phyloP scores from a whole-genome alignment of 78 protist species.

The Dictyostelium capitatum region DNA sequence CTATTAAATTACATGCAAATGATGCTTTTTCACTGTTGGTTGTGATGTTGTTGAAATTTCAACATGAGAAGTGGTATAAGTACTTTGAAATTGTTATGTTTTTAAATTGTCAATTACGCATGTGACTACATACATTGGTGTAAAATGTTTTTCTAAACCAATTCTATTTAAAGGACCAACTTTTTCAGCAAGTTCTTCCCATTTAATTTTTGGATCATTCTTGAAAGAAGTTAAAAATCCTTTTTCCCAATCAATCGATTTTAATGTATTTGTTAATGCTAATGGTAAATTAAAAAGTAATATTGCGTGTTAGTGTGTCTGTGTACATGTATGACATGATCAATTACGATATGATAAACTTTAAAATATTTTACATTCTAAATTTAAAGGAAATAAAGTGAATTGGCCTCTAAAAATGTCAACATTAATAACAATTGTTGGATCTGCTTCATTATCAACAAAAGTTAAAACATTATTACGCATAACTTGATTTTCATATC shows the following conservation, averaged over 20 bases:
- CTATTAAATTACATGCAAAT: not conserved
- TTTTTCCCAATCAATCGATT: constrained; percentile 13
- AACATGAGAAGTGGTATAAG: too few species aligned
- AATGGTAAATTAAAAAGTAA: not conserved
- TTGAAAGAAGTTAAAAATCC: constrained; percentile 4
- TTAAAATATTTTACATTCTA: not conserved
- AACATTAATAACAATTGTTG: constrained; percentile 2
- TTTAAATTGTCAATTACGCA: not conserved
- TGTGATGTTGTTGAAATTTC: too few species aligned
- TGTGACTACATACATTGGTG: not conserved
- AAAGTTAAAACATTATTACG: not conserved
- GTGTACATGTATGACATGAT: too few species aligned
- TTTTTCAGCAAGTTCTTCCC: not conserved
- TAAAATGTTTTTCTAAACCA: constrained; percentile 3
- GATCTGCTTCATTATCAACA: constrained; percentile 11
- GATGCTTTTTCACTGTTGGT: constrained; percentile 7
- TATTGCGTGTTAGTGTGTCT: too few species aligned
- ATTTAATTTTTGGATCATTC: not conserved
- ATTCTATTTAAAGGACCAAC: constrained; percentile 4
- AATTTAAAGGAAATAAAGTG: not conserved
- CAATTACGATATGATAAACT: too few species aligned
- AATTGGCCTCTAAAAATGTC: constrained; percentile 44
- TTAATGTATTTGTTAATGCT: constrained; percentile 6
- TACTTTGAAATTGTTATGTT: too few species aligned
- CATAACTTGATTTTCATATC: not conserved